Evolutionary conservation across 129 eudicot genomes (phyloP).

Genomic region (Arctium minus): DNA sequence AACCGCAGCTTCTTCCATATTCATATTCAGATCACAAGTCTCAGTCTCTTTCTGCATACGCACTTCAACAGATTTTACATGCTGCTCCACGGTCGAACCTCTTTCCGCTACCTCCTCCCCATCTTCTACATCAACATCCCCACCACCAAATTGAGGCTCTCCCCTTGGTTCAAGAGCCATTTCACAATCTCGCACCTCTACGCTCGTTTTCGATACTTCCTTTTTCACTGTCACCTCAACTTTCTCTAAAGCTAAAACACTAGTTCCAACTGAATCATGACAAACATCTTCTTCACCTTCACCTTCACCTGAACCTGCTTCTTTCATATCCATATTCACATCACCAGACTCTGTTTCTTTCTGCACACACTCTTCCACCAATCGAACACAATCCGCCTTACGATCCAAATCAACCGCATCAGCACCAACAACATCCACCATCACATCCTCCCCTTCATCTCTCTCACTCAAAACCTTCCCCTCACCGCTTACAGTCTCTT

Average conservation of each 20-base stretch:
- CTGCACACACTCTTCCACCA: background rate
- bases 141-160: background rate
- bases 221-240: conserved; percentile 6
- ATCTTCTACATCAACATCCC: background rate
- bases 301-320: background rate
- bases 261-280: conserved; percentile 16
- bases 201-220: background rate
- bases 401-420: conserved; percentile 39
- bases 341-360: background rate
- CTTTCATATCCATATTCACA: background rate
- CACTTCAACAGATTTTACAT: background rate
- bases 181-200: background rate
- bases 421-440: conserved; percentile 69
- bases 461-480: conserved; percentile 26
- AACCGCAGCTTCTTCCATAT: conserved; percentile 5
- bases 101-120: no score
- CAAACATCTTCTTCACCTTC: background rate
- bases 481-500: conserved; percentile 22
- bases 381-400: background rate
- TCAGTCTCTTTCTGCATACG: background rate
- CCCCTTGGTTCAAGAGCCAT: background rate
- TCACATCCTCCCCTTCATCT: conserved; percentile 44
- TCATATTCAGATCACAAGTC: background rate
- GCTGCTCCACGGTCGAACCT: background rate
- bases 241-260: conserved; percentile 5